phyloP scores from a whole-genome alignment of 495 filamentous ascomycete genomes.

The Xylaria castorea region DNA sequence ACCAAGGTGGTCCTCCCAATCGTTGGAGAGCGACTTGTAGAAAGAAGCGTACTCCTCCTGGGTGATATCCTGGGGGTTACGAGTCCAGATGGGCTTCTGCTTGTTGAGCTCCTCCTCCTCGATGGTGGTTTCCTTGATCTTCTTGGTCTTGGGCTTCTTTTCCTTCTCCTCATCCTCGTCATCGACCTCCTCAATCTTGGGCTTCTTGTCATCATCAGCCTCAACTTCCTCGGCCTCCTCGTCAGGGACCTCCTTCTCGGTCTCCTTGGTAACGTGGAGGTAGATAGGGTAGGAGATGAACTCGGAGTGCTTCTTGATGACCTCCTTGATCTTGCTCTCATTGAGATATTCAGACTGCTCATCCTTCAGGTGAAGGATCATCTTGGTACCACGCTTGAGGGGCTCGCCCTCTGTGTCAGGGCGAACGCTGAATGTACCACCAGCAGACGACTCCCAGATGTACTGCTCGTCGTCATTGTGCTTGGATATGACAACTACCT shows the following conservation, averaged over 20 bases:
- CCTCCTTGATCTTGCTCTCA: conserved; percentile 99
- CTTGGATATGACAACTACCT: conserved; percentile 94
- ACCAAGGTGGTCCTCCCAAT: conserved; percentile 99
- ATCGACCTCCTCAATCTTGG: conserved; percentile 80
- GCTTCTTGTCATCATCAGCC: conserved; percentile 74
- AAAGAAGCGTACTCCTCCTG: conserved; percentile 97
- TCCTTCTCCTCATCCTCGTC: conserved; percentile 87
- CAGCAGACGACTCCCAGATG: conserved; percentile 97
- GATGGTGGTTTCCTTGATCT: conserved; percentile 96
- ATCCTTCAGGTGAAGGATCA: conserved; percentile 98
- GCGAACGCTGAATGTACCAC: conserved; percentile 94
- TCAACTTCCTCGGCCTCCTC: conserved; percentile 84
- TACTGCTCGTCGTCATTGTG: conserved; percentile 99
- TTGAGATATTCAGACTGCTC: conserved; percentile 98
- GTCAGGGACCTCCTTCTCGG: conserved; percentile 97
- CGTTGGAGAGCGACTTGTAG: conserved; percentile 99
- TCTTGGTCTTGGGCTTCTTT: conserved; percentile 97
- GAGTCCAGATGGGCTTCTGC: conserved; percentile 99
- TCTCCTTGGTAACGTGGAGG: conserved; percentile 98
- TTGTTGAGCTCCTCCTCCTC: conserved; percentile 99
- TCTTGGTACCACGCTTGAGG: conserved; percentile 94
- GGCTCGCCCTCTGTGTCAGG: conserved; percentile 90
- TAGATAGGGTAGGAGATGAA: conserved; percentile 99
- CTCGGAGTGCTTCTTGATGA: conserved; percentile 99
- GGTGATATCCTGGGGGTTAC: conserved; percentile 94